Base-by-base conservation (phyloP, 257 asterid species). In the Penstemon barbatus region DNA sequence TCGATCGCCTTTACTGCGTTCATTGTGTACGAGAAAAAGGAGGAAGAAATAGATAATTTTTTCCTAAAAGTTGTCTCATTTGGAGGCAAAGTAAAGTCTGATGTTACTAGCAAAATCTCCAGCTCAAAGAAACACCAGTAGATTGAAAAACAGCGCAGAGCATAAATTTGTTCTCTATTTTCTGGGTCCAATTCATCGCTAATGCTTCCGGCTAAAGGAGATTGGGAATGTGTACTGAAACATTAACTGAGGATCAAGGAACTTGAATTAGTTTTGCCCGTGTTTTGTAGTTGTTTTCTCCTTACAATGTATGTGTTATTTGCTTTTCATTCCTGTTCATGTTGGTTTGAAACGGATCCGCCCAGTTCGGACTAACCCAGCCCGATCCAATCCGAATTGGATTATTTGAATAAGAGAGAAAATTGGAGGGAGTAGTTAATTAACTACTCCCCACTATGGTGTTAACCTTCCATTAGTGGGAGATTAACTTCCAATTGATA, bases 1-100 rank as follows among this genome's bases (percentile, higher is more conserved):
- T 91, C 95, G 56, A 8, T 82, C 70, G 75, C 77, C 78, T 85
- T 92, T 63, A 72, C 71, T 48, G 84, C 76, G 56, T 86, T 84
- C 56, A 78, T 69, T 46, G 71, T 84, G 57, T 90, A 90, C 43
- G 95, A 87, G 76, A 86, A 79, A 72, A 87, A 71, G 55, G 94
- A 87, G 82, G 87, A 81, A 77, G 87, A 83, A 70, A 86, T 90
- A 4, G 95, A 88, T 72, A 52, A 68, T 63, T 63, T 88, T 44
- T 74, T 75, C 65, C 75, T 49, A 1, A 77, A 72, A 70, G 49
- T 79, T 61, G 63, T 82, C 56, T 80, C 86, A 56, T 71, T 49
- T 33, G 86, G 82, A 55, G 66, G 82, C 81, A 84, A 84, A 66
- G 58, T 83, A 61, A 86, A 79, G 77, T 74, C 87, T n/a, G 42